Conservation (phyloP, 345 rosid genomes). For the Brassica incana region DNA sequence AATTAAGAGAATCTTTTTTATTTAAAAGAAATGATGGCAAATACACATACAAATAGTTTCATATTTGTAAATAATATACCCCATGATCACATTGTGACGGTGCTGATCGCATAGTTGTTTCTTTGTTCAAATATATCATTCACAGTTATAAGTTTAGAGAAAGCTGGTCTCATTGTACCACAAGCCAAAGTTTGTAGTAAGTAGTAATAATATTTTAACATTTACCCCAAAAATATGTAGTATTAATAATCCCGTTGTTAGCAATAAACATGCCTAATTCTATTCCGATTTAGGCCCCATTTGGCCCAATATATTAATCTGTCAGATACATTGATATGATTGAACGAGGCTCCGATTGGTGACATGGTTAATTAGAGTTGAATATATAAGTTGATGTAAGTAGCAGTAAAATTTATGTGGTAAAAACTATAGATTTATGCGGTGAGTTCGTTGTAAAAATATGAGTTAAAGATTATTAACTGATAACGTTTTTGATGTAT, state of each 20-base stretch:
- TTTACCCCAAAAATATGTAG: too few relatives aligned
- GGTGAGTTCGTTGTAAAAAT: too few relatives aligned
- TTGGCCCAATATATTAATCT: neutral
- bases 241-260: neutral
- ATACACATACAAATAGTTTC: constrained; percentile 4
- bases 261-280: neutral
- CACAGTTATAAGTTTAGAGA: constrained; percentile 12
- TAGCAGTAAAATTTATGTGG: too few relatives aligned
- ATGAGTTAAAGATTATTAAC: too few relatives aligned
- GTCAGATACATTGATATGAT: too few relatives aligned
- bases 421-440: too few relatives aligned
- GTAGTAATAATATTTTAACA: too few relatives aligned
- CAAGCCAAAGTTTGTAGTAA: neutral
- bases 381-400: too few relatives aligned
- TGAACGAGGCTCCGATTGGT: too few relatives aligned
- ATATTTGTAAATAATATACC: constrained; percentile 14
- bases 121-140: constrained; percentile 13
- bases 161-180: neutral
- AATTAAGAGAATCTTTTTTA: constrained; percentile 6
- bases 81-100: constrained; percentile 23
- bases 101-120: constrained; percentile 6
- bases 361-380: too few relatives aligned
- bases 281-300: neutral
- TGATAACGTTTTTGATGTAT: too few relatives aligned
- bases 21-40: neutral